Conservation (phyloP, 139 green algal genomes). For the Picochlorum sp. region DNA sequence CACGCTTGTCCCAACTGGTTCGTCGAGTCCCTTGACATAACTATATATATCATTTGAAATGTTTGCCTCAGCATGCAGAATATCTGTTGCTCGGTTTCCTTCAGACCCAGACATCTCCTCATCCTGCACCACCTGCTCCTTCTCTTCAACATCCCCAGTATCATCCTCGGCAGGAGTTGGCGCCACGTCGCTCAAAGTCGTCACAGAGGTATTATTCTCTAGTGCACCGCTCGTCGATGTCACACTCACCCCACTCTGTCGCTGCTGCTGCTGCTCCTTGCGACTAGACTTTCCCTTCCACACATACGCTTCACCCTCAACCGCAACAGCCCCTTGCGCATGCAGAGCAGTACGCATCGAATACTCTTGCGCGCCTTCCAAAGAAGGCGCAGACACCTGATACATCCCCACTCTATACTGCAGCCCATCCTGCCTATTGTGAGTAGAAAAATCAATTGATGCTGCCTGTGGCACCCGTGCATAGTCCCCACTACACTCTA, state of each 20-base stretch:
- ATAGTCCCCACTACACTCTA: slow-evolving; percentile 32
- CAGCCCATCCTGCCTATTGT: slow-evolving; percentile 40
- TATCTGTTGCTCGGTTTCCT: too few species aligned
- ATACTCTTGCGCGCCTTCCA: background rate
- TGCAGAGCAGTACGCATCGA: slow-evolving; percentile 30
- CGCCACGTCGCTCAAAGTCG: too few species aligned
- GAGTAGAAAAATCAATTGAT: slow-evolving; percentile 31
- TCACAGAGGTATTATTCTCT: too few species aligned
- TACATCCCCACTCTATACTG: slow-evolving; percentile 49
- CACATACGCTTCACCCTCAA: slow-evolving; percentile 47
- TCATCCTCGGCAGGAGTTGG: background rate
- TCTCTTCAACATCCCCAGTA: background rate
- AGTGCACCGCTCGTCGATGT: background rate
- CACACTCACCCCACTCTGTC: background rate
- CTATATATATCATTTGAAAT: background rate
- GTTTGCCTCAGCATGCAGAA: too few species aligned
- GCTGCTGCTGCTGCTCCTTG: slow-evolving; percentile 7
- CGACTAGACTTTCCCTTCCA: slow-evolving; percentile 19
- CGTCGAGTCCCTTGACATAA: background rate
- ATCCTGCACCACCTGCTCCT: background rate
- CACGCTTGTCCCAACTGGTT: background rate
- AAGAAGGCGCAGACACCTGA: slow-evolving; percentile 22
- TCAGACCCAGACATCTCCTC: background rate
- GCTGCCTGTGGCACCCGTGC: slow-evolving; percentile 28
- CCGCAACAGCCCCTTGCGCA: slow-evolving; percentile 45